Evolutionary conservation across 768 basidiomycete species (phyloP).

Genomic region (Boletellus emodensis): DNA sequence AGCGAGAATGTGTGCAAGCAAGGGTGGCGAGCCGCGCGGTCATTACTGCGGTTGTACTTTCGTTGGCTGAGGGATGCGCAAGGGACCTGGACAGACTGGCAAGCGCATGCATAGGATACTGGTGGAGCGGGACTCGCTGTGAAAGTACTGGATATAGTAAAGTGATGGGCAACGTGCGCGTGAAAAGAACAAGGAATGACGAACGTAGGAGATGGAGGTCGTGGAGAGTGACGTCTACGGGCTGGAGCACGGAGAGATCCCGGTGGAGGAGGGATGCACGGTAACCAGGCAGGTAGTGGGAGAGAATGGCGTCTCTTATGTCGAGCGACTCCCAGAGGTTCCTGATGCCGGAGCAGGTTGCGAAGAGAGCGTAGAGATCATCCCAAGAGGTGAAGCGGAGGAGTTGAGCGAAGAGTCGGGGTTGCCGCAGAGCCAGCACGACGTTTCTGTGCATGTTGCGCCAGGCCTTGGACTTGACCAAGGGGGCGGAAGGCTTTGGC

Average conservation of each 20-base stretch:
- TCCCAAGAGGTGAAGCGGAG: conserved; percentile 33
- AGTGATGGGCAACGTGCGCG: conserved; percentile 4
- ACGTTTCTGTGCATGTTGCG: conserved; percentile 26
- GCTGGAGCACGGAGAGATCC: conserved; percentile 38
- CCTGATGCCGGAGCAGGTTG: conserved; percentile 35
- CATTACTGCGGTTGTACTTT: conserved; percentile 16
- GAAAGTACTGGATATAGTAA: conserved; percentile 50
- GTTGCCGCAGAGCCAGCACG: conserved; percentile 30
- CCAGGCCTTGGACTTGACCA: conserved; percentile 21
- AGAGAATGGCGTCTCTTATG: conserved; percentile 39
- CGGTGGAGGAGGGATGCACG: conserved; percentile 38
- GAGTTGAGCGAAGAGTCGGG: conserved; percentile 32
- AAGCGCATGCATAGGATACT: conserved; percentile 68
- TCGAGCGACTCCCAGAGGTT: conserved; percentile 29
- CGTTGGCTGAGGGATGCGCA: conserved; percentile 28
- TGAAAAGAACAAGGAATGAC: conserved; percentile 29
- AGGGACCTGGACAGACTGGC: conserved; percentile 41
- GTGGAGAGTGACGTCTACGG: conserved; percentile 49
- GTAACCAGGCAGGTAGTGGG: conserved; percentile 58
- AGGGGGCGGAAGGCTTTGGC: conserved; percentile 3
- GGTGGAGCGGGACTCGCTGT: conserved; percentile 58
- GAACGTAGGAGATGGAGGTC: conserved; percentile 65
- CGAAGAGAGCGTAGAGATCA: conserved; percentile 39
- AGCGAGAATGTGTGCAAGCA: conserved; percentile 64
- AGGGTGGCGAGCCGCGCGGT: conserved; percentile 43